Conservation (phyloP, 495 filamentous ascomycete genomes). For the Hyaloscypha variabilis region DNA sequence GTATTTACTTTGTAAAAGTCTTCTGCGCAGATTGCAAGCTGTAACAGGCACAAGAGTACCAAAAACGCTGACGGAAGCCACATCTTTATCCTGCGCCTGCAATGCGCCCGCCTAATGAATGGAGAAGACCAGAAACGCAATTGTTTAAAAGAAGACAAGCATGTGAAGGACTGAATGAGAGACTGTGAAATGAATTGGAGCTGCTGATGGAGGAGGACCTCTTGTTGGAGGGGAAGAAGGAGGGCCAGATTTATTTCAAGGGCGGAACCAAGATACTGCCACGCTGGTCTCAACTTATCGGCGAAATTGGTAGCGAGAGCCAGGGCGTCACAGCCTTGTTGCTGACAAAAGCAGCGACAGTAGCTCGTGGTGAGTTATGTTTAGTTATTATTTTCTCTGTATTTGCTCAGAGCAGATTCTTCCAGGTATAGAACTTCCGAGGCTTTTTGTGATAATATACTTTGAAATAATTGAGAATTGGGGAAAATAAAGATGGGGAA, state of each 20-base stretch:
- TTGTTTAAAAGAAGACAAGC: conserved; percentile 19
- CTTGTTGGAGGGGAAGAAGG: background rate
- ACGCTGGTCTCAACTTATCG: conserved; percentile 24
- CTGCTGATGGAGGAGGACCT: background rate
- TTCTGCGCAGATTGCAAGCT: conserved; percentile 53
- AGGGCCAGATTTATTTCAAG: conserved; percentile 15
- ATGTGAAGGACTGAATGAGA: conserved; percentile 26
- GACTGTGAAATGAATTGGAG: conserved; percentile 20
- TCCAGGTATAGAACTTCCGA: too few relatives aligned
- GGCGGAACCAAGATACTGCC: conserved; percentile 25
- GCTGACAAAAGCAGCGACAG: background rate
- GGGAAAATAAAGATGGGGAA: too few relatives aligned
- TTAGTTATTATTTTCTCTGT: too few relatives aligned
- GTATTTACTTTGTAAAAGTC: conserved; percentile 86
- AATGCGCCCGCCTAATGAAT: conserved; percentile 25
- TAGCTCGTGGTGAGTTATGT: background rate
- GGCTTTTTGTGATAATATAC: too few relatives aligned
- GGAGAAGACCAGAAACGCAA: conserved; percentile 5
- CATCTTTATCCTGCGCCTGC: conserved; percentile 25
- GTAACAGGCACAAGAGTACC: conserved; percentile 47
- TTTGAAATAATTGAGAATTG: too few relatives aligned
- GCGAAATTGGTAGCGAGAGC: background rate
- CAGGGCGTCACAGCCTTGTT: background rate
- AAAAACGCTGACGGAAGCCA: conserved; percentile 28
- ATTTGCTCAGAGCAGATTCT: too few relatives aligned